These are phyloP conservation scores for Periconia digitata DNA, from an alignment of 2,329 filamentous ascomycete genomes.

Conservation along the genomic window DNA sequence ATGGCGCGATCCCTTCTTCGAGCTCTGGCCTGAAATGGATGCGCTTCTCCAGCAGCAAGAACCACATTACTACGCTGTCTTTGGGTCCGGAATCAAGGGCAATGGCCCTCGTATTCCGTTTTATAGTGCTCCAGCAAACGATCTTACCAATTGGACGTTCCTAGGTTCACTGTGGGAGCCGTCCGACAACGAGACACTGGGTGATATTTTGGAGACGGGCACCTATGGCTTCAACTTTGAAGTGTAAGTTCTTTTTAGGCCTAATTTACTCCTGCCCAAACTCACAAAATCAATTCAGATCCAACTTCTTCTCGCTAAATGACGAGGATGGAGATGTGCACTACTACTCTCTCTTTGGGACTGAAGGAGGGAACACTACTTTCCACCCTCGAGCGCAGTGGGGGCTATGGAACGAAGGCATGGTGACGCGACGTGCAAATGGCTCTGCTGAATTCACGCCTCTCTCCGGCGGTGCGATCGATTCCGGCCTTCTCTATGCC, in stretches of 20 bases:
- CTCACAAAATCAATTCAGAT: constrained; percentile 24
- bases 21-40: constrained; percentile 47
- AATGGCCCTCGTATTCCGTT: constrained; percentile 51
- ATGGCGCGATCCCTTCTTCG: constrained; percentile 21
- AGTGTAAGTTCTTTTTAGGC: constrained; percentile 29
- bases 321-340: constrained; percentile 48
- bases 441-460: constrained; percentile 49
- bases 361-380: constrained; percentile 49
- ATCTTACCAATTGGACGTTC: constrained; percentile 52
- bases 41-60: constrained; percentile 43
- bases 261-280: not conserved
- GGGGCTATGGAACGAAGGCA: constrained; percentile 51
- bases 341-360: constrained; percentile 48
- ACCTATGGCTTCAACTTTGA: constrained; percentile 53
- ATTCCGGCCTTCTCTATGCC: constrained; percentile 50
- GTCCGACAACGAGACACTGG: constrained; percentile 44
- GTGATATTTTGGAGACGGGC: constrained; percentile 47
- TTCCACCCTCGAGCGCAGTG: constrained; percentile 45
- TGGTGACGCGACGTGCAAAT: constrained; percentile 45
- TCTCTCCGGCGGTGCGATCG: constrained; percentile 46
- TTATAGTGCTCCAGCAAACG: constrained; percentile 47
- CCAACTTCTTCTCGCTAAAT: constrained; percentile 49
- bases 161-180: constrained; percentile 51
- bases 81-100: constrained; percentile 51
- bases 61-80: constrained; percentile 50